phyloP scores from a whole-genome alignment of 257 asterid genomes.

The Solanum chmielewskii region DNA sequence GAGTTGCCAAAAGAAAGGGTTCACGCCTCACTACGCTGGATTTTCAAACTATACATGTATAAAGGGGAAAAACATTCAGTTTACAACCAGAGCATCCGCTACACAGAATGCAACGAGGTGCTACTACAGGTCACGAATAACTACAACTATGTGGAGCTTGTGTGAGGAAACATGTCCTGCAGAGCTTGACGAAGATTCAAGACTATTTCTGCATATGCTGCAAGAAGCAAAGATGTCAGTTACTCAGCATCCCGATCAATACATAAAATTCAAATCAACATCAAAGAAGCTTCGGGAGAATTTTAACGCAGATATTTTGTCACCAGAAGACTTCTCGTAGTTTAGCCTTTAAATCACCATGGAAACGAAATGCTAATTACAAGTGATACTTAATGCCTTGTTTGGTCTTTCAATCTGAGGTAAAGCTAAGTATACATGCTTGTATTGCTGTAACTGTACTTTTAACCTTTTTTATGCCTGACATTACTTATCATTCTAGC shows the following conservation, averaged over 20 bases:
- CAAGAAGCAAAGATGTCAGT: neutral
- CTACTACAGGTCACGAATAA: neutral
- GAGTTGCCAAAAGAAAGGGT: neutral
- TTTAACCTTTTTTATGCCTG: neutral
- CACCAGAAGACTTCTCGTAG: neutral
- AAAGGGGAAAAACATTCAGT: neutral
- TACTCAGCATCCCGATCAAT: neutral
- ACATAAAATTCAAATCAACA: neutral
- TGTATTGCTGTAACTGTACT: neutral
- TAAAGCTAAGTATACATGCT: neutral
- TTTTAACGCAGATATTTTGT: neutral
- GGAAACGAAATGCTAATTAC: neutral
- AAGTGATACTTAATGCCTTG: neutral
- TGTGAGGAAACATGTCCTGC: constrained; percentile 35
- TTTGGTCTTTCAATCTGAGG: neutral
- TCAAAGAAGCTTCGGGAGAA: neutral
- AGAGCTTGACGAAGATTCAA: constrained; percentile 66
- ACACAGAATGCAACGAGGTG: neutral
- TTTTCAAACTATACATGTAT: neutral
- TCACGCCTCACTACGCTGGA: neutral
- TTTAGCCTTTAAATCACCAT: neutral
- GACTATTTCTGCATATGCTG: constrained; percentile 95
- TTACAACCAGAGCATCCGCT: neutral
- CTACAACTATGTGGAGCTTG: constrained; percentile 15
- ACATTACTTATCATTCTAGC: neutral